These are phyloP conservation scores for Epichloe gansuensis DNA, from an alignment of 2,329 filamentous ascomycete species.

Conservation along the genomic window DNA sequence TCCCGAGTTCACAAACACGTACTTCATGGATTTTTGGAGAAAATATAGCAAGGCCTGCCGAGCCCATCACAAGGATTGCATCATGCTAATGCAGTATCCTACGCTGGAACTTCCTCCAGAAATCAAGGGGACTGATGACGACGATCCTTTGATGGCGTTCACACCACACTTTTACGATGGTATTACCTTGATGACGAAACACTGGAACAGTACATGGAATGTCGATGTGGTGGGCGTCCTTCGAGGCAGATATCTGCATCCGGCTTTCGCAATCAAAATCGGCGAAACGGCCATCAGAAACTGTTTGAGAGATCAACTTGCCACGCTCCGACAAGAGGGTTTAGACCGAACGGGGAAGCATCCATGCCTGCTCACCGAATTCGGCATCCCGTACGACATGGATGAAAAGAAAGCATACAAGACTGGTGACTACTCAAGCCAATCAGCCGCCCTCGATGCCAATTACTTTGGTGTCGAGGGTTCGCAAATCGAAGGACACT, in stretches of 20 bases:
- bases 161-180: constrained; percentile 95
- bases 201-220: constrained; percentile 97
- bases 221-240: constrained; percentile 89
- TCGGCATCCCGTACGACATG: constrained; percentile 98
- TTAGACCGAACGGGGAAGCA: constrained; percentile 79
- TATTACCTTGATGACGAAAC: constrained; percentile 92
- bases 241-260: constrained; percentile 75
- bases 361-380: constrained; percentile 84
- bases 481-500: constrained; percentile 69
- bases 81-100: constrained; percentile 84
- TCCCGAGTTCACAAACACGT: constrained; percentile 76
- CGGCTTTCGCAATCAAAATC: constrained; percentile 83
- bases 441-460: constrained; percentile 85
- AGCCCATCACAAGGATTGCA: constrained; percentile 60
- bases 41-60: constrained; percentile 64
- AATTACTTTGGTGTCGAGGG: constrained; percentile 91
- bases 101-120: constrained; percentile 82
- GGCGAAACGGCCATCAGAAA: constrained; percentile 91
- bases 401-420: constrained; percentile 91
- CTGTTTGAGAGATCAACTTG: constrained; percentile 78
- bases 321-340: constrained; percentile 72
- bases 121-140: constrained; percentile 77
- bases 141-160: constrained; percentile 83
- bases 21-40: constrained; percentile 79
- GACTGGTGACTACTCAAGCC: constrained; percentile 87